Evolutionary conservation across 257 asterid genomes (phyloP).

Genomic region (Coffea eugenioides): DNA sequence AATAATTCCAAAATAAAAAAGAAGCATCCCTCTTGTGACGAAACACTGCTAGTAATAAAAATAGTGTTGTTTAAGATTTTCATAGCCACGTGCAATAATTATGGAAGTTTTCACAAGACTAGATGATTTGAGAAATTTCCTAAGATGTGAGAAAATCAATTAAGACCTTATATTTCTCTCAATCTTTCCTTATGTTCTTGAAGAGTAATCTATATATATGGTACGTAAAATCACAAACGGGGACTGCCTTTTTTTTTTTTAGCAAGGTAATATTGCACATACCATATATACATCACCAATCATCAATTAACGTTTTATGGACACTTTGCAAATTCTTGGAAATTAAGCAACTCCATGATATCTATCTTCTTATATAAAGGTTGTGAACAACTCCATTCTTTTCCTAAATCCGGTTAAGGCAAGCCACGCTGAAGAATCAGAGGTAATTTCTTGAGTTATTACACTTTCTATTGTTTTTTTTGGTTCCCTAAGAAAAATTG

Average conservation of each 20-base stretch:
- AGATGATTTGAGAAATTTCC: neutral
- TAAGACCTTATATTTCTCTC: neutral
- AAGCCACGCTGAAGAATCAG: neutral
- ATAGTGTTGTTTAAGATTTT: no score
- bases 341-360: neutral
- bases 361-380: neutral
- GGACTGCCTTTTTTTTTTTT: no score
- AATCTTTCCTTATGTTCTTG: neutral
- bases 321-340: conserved; percentile 1
- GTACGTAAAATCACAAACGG: neutral
- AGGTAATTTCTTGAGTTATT: conserved; percentile 13
- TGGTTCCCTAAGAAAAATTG: neutral
- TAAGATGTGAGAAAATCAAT: neutral
- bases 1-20: no score
- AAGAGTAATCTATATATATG: neutral
- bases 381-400: neutral
- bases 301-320: conserved; percentile 6
- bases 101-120: neutral
- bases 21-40: no score
- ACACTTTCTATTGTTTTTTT: neutral
- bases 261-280: neutral
- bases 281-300: conserved; percentile 6
- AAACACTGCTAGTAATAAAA: no score
- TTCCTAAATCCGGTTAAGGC: neutral
- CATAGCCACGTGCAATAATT: no score